Percentiles rank a stretch among this genome's conserved stretches.
phyloP scores from a whole-genome alignment of 768 basidiomycete genomes.

The Rhizopogon vesiculosus region DNA sequence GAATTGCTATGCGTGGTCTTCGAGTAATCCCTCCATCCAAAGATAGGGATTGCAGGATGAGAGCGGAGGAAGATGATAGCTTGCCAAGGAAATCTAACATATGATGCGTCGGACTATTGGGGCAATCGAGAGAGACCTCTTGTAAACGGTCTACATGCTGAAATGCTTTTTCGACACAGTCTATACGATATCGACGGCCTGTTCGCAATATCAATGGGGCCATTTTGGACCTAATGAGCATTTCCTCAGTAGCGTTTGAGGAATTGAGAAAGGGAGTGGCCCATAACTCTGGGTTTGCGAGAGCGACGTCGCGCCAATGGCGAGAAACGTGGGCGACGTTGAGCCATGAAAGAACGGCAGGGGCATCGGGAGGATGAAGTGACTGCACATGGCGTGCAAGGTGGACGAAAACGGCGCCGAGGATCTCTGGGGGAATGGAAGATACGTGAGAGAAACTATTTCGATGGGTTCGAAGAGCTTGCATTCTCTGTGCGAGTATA shows the following conservation, averaged over 20 bases:
- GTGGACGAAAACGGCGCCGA: not conserved
- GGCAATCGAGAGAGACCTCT: conserved; percentile 24
- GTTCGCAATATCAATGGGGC: conserved; percentile 20
- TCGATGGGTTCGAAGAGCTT: conserved; percentile 2
- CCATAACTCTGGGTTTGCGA: conserved; percentile 38
- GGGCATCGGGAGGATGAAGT: too few species aligned
- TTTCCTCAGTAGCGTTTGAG: conserved; percentile 34
- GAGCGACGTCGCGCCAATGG: conserved; percentile 37
- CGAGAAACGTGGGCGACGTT: conserved; percentile 2
- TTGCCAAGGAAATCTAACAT: conserved; percentile 23
- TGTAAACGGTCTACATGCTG: conserved; percentile 29
- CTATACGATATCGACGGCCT: conserved; percentile 25
- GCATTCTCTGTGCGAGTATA: not conserved
- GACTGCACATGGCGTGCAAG: not conserved
- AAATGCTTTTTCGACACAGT: conserved; percentile 25
- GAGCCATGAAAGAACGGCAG: not conserved
- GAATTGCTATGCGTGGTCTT: not conserved
- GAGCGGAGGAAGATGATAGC: conserved; percentile 19
- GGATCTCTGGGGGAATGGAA: conserved; percentile 6
- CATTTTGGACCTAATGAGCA: conserved; percentile 41
- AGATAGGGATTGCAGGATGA: conserved; percentile 28
- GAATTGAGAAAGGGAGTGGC: conserved; percentile 28
- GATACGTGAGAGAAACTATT: conserved; percentile 3
- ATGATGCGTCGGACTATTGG: conserved; percentile 14
- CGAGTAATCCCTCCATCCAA: conserved; percentile 12